These are phyloP conservation scores for Amanita rimosa DNA, from an alignment of 768 basidiomycete species.

Conservation along the genomic window DNA sequence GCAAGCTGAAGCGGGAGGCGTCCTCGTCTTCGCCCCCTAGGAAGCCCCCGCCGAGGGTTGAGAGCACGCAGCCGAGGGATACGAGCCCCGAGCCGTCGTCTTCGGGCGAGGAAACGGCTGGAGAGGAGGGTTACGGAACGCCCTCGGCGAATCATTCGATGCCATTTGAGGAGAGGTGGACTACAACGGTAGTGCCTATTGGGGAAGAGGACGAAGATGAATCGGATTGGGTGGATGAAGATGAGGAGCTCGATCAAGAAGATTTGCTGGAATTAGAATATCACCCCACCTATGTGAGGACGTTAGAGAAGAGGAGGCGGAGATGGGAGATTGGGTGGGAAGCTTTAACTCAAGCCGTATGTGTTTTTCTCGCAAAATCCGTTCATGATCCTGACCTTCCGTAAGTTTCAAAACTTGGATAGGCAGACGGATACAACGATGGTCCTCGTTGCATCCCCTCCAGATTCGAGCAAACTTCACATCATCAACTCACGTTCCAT, in stretches of 20 bases:
- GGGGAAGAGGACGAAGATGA: conserved; percentile 25
- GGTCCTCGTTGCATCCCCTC: conserved; percentile 62
- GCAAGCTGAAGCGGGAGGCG: conserved; percentile 14
- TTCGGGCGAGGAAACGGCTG: conserved; percentile 72
- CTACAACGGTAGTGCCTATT: not conserved
- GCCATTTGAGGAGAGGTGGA: conserved; percentile 9
- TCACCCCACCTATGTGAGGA: conserved; percentile 60
- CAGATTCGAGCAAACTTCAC: conserved; percentile 59
- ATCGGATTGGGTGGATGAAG: conserved; percentile 65
- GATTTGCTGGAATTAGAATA: conserved; percentile 69
- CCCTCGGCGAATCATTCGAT: conserved; percentile 8
- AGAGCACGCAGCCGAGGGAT: conserved; percentile 75
- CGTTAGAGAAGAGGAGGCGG: conserved; percentile 54
- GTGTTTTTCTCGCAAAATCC: conserved; percentile 12
- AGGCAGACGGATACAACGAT: conserved; percentile 75
- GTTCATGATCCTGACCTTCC: not conserved
- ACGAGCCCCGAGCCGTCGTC: conserved; percentile 71
- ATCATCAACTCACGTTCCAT: conserved; percentile 57
- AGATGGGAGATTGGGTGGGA: conserved; percentile 75
- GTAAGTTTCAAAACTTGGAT: conserved; percentile 67
- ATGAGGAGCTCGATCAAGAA: conserved; percentile 56
- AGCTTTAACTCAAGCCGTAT: conserved; percentile 57
- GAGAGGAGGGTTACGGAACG: conserved; percentile 35
- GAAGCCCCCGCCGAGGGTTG: conserved; percentile 66
- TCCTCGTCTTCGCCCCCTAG: conserved; percentile 15